Base-by-base conservation (phyloP, 192 early-diverging fungal species). In the Backusella macrospora region DNA sequence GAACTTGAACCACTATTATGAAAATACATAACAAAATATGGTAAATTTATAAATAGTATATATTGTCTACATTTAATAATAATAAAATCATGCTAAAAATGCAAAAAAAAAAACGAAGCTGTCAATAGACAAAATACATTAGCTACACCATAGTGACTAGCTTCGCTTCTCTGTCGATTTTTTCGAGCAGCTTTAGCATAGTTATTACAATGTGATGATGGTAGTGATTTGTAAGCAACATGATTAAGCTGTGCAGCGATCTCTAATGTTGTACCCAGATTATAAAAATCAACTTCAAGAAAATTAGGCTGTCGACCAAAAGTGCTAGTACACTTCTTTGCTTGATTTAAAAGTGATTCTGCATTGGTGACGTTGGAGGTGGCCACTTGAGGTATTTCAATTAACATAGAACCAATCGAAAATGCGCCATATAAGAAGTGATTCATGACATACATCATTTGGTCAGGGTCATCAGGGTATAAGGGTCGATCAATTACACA, bases 261-360 rank as follows among this genome's bases (percentile, higher is more conserved):
- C 15, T 55, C 26, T 15, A 77, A 39, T 18, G 76, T 72, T 23
- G 44, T 62, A 12, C 92, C 92, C 15, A 84, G 65, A 26, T 94
- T 88, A 71, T 90, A 94, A 82, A 90, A 94, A 77, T 94, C 93
- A 5, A 94, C 87, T 0, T 89, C 84, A 4, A 94, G 73, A 81
- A 87, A 94, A 74, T 85, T 94, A 23, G 93, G 89, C 69, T 84
- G 82, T 45, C 80, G 78, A 40, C 72, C 76, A 64, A 86, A 87
- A 2, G 80, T 81, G 8, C 48, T 13, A 40, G 55, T 73, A 63
- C 92, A 94, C 21, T 76, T 66, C 42, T 88, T 83, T 47, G 85
- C 82, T 72, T 94, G 90, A 6, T 78, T 69, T 68, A 80, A 49
- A 29, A 94, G 79, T 67, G 85, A 86, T 23, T 23, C 42, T 15